phyloP scores from a whole-genome alignment of 23 red algal species.

The Cyanidiococcus yangmingshanensis region DNA sequence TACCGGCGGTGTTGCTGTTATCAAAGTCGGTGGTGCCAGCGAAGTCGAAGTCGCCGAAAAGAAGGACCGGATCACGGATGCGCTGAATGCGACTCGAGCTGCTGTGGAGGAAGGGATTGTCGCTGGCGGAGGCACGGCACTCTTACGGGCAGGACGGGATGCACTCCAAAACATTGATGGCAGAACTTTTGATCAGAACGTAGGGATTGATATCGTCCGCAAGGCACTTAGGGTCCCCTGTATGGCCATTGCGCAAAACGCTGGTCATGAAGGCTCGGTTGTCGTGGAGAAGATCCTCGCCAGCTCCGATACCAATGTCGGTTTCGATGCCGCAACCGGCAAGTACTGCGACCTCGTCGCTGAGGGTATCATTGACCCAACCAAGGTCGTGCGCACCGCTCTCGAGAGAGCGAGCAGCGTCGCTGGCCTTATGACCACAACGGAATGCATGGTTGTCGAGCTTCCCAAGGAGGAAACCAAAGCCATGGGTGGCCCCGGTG shows the following conservation, averaged over 20 bases:
- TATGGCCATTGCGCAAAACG: conserved; percentile 72
- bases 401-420: conserved; percentile 83
- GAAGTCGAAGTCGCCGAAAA: conserved; percentile 87
- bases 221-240: conserved; percentile 79
- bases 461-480: conserved; percentile 68
- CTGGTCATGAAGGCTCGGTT: conserved; percentile 82
- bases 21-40: conserved; percentile 83
- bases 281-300: conserved; percentile 77
- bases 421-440: conserved; percentile 85
- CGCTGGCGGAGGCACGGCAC: conserved; percentile 85
- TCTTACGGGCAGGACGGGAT: conserved; percentile 46
- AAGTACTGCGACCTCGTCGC: conserved; percentile 61
- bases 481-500: not conserved
- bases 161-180: conserved; percentile 58
- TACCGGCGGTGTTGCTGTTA: conserved; percentile 91
- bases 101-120: conserved; percentile 99
- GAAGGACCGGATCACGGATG: conserved; percentile 91
- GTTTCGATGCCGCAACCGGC: conserved; percentile 66
- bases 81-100: conserved; percentile 89
- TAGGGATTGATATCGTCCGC: conserved; percentile 89
- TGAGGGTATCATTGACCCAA: conserved; percentile 88
- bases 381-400: conserved; percentile 86
- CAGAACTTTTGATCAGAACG: conserved; percentile 90
- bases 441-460: conserved; percentile 94
- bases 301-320: conserved; percentile 23